These are phyloP conservation scores for Combretum micranthum DNA, from an alignment of 345 rosid genomes.

Conservation along the genomic window DNA sequence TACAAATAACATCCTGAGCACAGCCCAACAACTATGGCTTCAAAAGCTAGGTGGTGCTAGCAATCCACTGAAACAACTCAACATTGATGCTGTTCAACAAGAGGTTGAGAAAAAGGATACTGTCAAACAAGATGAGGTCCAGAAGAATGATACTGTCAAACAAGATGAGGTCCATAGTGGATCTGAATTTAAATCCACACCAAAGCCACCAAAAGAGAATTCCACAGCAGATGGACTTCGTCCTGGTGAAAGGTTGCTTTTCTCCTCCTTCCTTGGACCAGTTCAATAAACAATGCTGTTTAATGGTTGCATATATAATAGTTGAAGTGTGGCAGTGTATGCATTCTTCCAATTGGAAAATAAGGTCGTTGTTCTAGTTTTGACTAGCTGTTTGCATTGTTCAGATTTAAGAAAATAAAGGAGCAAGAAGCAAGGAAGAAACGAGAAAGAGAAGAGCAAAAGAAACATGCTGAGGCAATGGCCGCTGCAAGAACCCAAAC, in stretches of 20 bases:
- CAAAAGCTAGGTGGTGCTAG: conserved; percentile 82
- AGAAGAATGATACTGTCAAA: conserved; percentile 25
- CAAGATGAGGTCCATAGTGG: conserved; percentile 35
- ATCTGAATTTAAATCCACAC: conserved; percentile 25
- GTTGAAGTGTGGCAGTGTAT: conserved; percentile 1
- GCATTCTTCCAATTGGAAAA: no score
- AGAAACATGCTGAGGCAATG: conserved; percentile 42
- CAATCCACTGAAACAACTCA: conserved; percentile 34
- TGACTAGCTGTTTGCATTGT: conserved; percentile 8
- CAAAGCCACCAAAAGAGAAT: conserved; percentile 27
- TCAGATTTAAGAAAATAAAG: conserved; percentile 71
- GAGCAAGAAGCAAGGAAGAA: conserved; percentile 77
- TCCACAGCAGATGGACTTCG: conserved; percentile 44
- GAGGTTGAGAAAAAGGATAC: conserved; percentile 24
- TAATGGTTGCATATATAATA: neutral
- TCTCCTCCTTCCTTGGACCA: neutral
- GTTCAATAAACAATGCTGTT: neutral
- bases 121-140: conserved; percentile 32
- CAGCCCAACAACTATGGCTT: conserved; percentile 91
- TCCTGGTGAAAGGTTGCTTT: conserved; percentile 68
- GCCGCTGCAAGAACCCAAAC: conserved; percentile 20
- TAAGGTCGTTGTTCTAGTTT: neutral
- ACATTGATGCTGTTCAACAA: conserved; percentile 31
- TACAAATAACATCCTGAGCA: conserved; percentile 84
- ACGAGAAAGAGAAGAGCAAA: conserved; percentile 55